Evolutionary conservation across 129 eudicot genomes (phyloP), one percentile per base, ranked within the genome.

Genomic region (Arctium minus): DNA sequence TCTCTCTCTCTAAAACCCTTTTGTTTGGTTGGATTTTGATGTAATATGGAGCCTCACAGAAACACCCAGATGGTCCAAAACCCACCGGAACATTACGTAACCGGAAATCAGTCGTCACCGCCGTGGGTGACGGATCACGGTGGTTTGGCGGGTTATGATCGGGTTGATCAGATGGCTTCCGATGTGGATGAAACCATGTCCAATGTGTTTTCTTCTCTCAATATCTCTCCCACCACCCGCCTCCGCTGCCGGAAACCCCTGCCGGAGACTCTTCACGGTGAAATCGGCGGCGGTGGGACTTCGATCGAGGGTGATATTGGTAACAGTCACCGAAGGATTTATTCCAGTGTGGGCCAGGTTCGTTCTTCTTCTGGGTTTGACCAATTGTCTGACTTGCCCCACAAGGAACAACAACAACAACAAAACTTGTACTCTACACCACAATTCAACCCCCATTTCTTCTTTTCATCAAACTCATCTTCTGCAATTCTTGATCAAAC

Each of bases 301-400:
- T 36, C 77, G 87, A 67, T 74, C 62, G 65, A 42, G 12, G 7
- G 12, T 60, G 87, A 80, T 31, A 83, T 27, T 53, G 46, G 60
- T 72, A 74, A 74, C 68, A 44, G 75, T 18, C 17, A 30, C 38
- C 42, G 76, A 44, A 74, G 78, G 68, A 18, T 79, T 62, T 81
- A 73, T 78, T 84, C 87, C 76, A 75, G 90, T 81, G 89, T 81
- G 86, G 83, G 80, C n/a, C 85, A 42, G 69, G 82, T 83, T 56
- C 53, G 82, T 76, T 78, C 79, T 69, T 74, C 82, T 62, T 74
- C 80, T 64, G 80, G 50, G 68, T 80, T 83, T 86, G 84, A 83
- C 80, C 80, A 84, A 2, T 18, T 33, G 13, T 60, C 86, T 90
- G 84, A 70, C 94, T 87, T 92, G 92, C 87, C 72, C 37, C 53